These are phyloP conservation scores for Xylona heveae DNA, from an alignment of 495 filamentous ascomycete genomes.

Conservation along the genomic window DNA sequence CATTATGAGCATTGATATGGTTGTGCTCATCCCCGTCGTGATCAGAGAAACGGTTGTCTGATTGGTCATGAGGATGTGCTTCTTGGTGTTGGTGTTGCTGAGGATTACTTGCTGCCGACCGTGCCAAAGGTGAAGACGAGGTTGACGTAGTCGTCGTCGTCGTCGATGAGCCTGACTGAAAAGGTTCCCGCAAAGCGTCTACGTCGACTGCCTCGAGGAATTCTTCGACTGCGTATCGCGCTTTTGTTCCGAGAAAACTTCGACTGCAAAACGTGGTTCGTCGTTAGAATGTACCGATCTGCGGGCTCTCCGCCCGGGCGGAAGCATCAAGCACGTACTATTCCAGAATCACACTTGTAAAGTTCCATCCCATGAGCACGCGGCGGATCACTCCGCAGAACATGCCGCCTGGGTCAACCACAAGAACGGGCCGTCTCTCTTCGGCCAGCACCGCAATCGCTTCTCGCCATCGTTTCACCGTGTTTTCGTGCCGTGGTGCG, in stretches of 20 bases:
- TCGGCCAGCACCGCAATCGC: background rate
- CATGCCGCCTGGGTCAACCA: conserved; percentile 1
- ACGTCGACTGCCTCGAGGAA: conserved; percentile 5
- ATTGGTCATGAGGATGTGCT: too few relatives aligned
- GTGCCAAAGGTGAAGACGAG: too few relatives aligned
- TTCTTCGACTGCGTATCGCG: conserved; percentile 2
- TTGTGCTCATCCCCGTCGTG: too few relatives aligned
- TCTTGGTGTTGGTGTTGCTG: too few relatives aligned
- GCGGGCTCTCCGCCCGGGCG: background rate
- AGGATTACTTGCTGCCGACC: too few relatives aligned
- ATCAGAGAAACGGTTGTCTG: too few relatives aligned
- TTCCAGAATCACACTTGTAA: conserved; percentile 2
- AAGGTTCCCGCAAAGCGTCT: background rate
- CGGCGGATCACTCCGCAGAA: conserved; percentile 1
- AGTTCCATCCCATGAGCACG: conserved; percentile 1
- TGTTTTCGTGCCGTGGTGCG: background rate
- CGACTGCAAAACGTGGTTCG: background rate
- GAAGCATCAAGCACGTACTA: background rate
- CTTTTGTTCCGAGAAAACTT: conserved; percentile 2
- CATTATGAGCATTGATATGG: too few relatives aligned
- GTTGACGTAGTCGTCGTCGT: too few relatives aligned
- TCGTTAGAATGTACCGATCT: background rate
- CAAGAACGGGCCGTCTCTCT: conserved; percentile 1
- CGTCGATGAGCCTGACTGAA: too few relatives aligned
- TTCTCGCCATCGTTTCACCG: background rate